Conservation (phyloP, 345 rosid species). For the Streptanthus diversifolius region DNA sequence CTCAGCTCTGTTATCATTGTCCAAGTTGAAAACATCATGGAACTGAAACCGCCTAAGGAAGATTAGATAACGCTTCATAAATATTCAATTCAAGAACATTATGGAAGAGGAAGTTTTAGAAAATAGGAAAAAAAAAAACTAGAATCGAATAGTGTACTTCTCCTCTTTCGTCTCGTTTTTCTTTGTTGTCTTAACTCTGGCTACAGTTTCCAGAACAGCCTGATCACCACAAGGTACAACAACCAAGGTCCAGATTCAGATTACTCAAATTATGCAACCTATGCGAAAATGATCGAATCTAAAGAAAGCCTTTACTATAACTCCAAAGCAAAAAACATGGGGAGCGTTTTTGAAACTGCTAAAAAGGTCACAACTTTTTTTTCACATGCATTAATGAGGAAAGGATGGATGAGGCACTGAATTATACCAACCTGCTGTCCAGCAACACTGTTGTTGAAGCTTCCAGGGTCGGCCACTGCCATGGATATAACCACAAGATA, state of each 20-base stretch:
- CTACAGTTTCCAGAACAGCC: constrained; percentile 96
- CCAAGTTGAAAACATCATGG: constrained; percentile 79
- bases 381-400: background rate
- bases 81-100: background rate
- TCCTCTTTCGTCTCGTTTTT: constrained; percentile 82
- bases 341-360: background rate
- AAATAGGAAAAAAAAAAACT: background rate
- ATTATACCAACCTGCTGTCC: constrained; percentile 60
- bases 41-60: constrained; percentile 63
- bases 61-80: background rate
- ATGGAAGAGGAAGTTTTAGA: background rate
- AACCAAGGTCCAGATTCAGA: constrained; percentile 13
- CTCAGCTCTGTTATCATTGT: constrained; percentile 75
- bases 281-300: background rate
- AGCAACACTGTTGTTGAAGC: constrained; percentile 85
- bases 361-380: background rate
- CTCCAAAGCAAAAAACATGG: background rate
- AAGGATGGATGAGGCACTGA: background rate
- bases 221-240: constrained; percentile 37
- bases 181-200: constrained; percentile 64
- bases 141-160: constrained; percentile 48
- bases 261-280: background rate
- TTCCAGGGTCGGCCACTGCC: constrained; percentile 69
- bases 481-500: background rate
- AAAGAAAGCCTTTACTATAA: background rate